These are phyloP conservation scores for Dalbergia cochinchinensis DNA, from an alignment of 306 rosid species.

Conservation along the genomic window DNA sequence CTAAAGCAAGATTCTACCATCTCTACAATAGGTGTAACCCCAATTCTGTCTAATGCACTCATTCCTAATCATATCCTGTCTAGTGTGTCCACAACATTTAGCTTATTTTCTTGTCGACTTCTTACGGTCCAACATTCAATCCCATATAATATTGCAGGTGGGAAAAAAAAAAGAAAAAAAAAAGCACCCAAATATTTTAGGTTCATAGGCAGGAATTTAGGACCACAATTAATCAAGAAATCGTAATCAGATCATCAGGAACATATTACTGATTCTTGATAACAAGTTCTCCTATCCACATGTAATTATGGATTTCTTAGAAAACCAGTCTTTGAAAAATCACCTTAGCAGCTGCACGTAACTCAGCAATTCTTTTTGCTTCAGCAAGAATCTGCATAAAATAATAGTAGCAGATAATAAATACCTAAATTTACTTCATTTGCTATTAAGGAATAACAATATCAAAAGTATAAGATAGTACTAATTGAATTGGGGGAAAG, in stretches of 20 bases:
- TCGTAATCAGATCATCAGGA: conserved; percentile 35
- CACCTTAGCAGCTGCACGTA: conserved; percentile 76
- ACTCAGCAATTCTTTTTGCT: conserved; percentile 82
- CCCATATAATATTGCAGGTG: no score
- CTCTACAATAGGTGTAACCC: no score
- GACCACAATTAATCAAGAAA: conserved; percentile 28
- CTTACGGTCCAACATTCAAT: not conserved
- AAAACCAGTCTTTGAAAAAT: conserved; percentile 32
- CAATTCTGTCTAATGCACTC: no score
- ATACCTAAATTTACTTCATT: conserved; percentile 9
- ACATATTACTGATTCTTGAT: conserved; percentile 20
- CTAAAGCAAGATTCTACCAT: no score
- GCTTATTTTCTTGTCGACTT: no score
- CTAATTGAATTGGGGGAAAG: no score
- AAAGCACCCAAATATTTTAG: not conserved
- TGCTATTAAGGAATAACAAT: conserved; percentile 20
- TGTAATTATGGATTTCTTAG: conserved; percentile 17
- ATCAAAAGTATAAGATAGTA: no score
- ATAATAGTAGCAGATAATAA: not conserved
- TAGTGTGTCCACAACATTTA: no score
- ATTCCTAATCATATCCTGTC: no score
- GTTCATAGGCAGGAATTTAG: conserved; percentile 19
- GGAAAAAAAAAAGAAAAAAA: no score
- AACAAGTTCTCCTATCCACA: conserved; percentile 16
- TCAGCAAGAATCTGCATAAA: conserved; percentile 81